Conservation (phyloP, 2,329 filamentous ascomycete species). For the Penicillium fuscoglaucum region DNA sequence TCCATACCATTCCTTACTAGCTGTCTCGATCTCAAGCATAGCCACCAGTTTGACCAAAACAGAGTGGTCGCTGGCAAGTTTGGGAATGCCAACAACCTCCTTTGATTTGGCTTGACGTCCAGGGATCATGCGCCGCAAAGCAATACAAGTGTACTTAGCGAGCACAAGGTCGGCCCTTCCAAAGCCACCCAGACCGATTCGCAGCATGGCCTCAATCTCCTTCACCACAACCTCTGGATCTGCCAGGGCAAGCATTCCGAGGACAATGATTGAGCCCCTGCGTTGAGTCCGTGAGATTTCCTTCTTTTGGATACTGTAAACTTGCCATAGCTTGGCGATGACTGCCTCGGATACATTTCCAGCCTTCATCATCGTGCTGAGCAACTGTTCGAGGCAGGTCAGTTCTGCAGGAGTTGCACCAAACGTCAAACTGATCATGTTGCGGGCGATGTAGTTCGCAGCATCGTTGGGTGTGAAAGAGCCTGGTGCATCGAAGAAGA, state of each 20-base stretch:
- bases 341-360: constrained; percentile 83
- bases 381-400: constrained; percentile 89
- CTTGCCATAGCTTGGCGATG: constrained; percentile 91
- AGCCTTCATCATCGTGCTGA: constrained; percentile 97
- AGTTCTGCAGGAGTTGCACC: constrained; percentile 92
- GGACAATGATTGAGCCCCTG: constrained; percentile 88
- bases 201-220: constrained; percentile 91
- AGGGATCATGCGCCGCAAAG: constrained; percentile 85
- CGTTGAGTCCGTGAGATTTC: constrained; percentile 91
- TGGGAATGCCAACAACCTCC: constrained; percentile 59
- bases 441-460: constrained; percentile 91
- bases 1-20: constrained; percentile 93
- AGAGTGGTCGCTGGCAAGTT: constrained; percentile 88
- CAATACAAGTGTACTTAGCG: constrained; percentile 93
- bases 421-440: constrained; percentile 99
- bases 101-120: constrained; percentile 78
- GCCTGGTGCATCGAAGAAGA: constrained; percentile 94
- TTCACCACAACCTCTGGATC: constrained; percentile 90
- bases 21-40: constrained; percentile 80
- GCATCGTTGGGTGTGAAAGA: constrained; percentile 85
- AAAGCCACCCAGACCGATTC: constrained; percentile 79
- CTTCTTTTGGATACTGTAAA: constrained; percentile 89
- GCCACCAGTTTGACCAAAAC: constrained; percentile 77
- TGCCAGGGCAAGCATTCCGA: constrained; percentile 94
- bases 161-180: constrained; percentile 82